Conservation (phyloP, 2,329 filamentous ascomycete genomes). For the Phaeosphaeria sp. region DNA sequence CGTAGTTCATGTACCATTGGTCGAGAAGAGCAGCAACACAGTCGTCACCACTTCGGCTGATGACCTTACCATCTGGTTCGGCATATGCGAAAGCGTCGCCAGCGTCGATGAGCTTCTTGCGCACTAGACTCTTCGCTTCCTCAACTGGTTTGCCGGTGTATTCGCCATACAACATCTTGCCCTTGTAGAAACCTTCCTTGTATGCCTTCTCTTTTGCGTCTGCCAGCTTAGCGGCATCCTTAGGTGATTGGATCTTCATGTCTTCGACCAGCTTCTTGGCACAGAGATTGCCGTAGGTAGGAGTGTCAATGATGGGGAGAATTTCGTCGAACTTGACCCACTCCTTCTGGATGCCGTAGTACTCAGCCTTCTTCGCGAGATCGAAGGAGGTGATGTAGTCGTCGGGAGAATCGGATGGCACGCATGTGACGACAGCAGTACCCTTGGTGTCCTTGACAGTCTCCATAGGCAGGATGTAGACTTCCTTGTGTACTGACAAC, state of each 20-base stretch:
- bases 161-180: slow-evolving; percentile 84
- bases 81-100: slow-evolving; percentile 88
- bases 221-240: slow-evolving; percentile 87
- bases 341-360: slow-evolving; percentile 91
- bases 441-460: slow-evolving; percentile 91
- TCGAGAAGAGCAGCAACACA: slow-evolving; percentile 93
- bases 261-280: slow-evolving; percentile 86
- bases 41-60: slow-evolving; percentile 87
- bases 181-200: slow-evolving; percentile 97
- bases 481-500: slow-evolving; percentile 78
- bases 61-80: slow-evolving; percentile 87
- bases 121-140: slow-evolving; percentile 83
- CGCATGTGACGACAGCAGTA: slow-evolving; percentile 93
- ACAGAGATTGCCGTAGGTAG: slow-evolving; percentile 82
- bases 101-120: slow-evolving; percentile 75
- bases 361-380: slow-evolving; percentile 92
- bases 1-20: slow-evolving; percentile 98
- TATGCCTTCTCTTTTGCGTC: slow-evolving; percentile 97
- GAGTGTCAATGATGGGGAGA: slow-evolving; percentile 76
- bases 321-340: slow-evolving; percentile 89
- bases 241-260: slow-evolving; percentile 95
- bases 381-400: slow-evolving; percentile 91
- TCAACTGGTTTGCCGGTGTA: slow-evolving; percentile 88
- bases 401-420: slow-evolving; percentile 94
- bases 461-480: slow-evolving; percentile 94